Conservation (phyloP, 441 rosid genomes). For the Gossypium lobatum region DNA sequence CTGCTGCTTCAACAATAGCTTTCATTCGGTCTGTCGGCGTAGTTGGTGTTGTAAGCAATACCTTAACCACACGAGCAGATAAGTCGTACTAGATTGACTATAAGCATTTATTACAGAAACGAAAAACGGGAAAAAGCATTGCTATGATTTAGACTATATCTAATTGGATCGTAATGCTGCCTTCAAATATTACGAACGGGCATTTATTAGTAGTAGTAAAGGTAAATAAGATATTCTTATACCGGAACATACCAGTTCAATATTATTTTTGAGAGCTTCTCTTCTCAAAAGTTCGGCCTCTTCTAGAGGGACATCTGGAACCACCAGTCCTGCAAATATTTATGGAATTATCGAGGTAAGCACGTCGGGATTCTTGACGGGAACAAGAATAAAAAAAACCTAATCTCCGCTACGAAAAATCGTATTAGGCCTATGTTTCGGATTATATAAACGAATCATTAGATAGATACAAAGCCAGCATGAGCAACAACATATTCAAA, state of each 20-base stretch:
- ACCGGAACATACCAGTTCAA: conserved; percentile 55
- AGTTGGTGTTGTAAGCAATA: conserved; percentile 87
- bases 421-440: not conserved
- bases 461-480: not conserved
- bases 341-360: not conserved
- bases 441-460: not conserved
- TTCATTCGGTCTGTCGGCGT: conserved; percentile 81
- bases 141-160: conserved; percentile 6
- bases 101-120: not conserved
- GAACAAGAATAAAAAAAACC: not conserved
- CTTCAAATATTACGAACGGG: not conserved
- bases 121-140: not conserved
- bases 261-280: conserved; percentile 57
- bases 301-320: conserved; percentile 91
- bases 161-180: not conserved
- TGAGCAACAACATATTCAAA: not conserved
- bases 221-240: not conserved
- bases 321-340: conserved; percentile 69
- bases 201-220: not conserved
- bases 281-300: conserved; percentile 67
- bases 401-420: not conserved
- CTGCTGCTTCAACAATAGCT: conserved; percentile 33
- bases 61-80: conserved; percentile 36
- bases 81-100: conserved; percentile 1
- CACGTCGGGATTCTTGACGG: not conserved